phyloP scores from a whole-genome alignment of 345 rosid species.

The Toxicodendron radicans region DNA sequence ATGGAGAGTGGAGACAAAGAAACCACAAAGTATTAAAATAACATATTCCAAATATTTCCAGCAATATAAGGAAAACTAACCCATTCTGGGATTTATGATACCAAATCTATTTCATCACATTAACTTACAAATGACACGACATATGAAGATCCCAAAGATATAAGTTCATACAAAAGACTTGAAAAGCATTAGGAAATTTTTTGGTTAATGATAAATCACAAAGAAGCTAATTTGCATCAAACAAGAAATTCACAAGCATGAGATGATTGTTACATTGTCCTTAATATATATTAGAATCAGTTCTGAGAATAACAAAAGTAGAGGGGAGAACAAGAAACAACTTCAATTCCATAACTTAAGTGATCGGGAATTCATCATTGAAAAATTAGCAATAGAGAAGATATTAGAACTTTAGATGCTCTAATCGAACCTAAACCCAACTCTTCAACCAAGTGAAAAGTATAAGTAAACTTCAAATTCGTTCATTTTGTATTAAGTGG shows the following conservation, averaged over 20 bases:
- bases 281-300: not conserved
- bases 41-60: not conserved
- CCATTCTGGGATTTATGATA: not conserved
- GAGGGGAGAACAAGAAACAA: not conserved
- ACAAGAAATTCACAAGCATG: not conserved
- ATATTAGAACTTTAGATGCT: not conserved
- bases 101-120: constrained; percentile 12
- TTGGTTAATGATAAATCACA: not conserved
- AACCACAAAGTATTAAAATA: not conserved
- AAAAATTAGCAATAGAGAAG: not conserved
- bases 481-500: not conserved
- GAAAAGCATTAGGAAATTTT: not conserved
- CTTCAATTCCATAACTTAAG: constrained; percentile 1
- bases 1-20: constrained; percentile 21
- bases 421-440: not conserved
- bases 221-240: not conserved
- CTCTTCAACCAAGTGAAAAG: not conserved
- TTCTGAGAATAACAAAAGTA: not conserved
- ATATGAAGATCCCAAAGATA: constrained; percentile 9
- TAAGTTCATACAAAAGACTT: not conserved
- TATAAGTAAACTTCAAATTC: not conserved
- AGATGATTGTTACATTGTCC: not conserved
- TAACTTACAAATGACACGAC: not conserved
- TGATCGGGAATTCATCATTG: not conserved
- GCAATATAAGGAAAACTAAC: not conserved